Conservation (phyloP, 257 asterid genomes). For the Solanum sitiens region DNA sequence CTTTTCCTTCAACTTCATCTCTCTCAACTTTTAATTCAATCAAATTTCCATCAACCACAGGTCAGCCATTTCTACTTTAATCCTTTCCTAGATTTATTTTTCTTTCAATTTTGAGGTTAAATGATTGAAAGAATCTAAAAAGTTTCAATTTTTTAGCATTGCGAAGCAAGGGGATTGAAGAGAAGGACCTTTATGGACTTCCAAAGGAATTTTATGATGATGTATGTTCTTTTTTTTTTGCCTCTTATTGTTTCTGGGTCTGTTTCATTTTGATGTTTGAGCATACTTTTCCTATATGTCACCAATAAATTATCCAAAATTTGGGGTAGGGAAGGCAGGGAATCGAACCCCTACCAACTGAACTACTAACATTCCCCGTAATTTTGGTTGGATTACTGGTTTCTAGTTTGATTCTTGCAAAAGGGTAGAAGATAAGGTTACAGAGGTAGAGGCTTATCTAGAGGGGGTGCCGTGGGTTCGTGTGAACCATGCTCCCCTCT, state of each 20-base stretch:
- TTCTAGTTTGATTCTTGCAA: background rate
- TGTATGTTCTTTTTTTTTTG: slow-evolving; percentile 24
- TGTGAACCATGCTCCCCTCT: too few species aligned
- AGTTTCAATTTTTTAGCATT: slow-evolving; percentile 13
- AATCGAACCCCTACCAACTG: background rate
- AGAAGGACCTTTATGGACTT: slow-evolving; percentile 47
- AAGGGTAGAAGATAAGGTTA: background rate
- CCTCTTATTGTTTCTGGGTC: background rate
- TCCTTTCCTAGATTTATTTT: background rate
- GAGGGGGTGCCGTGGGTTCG: too few species aligned
- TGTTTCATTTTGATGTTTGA: background rate
- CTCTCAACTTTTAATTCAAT: slow-evolving; percentile 13
- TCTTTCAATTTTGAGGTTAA: background rate
- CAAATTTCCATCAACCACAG: slow-evolving; percentile 13
- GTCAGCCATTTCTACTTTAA: background rate
- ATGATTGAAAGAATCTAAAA: background rate
- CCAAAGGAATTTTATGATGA: slow-evolving; percentile 85
- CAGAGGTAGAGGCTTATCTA: too few species aligned
- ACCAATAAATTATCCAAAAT: background rate
- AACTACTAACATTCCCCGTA: background rate
- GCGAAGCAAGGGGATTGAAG: slow-evolving; percentile 50
- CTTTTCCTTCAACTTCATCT: background rate
- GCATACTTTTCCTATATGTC: background rate
- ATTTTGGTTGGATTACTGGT: background rate
- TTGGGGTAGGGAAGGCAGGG: background rate